A percentile compares a stretch with the other conserved stretches of the same genome.
Evolutionary conservation across 345 rosid species (phyloP).

Genomic region (Eucalyptus erythrocorys): DNA sequence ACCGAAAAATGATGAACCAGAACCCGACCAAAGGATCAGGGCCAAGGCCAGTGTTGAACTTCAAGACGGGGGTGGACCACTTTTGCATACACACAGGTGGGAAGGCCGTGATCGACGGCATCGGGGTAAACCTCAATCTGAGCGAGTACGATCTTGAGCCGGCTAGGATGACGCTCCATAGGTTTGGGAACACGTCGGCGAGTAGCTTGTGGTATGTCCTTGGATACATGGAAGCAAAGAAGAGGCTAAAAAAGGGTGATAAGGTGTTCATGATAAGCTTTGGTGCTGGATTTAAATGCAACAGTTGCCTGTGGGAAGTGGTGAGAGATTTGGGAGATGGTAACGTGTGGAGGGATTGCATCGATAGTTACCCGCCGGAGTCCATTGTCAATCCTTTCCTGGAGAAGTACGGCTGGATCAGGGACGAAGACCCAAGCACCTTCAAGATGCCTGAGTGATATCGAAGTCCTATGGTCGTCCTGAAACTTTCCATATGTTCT

Average conservation of each 20-base stretch:
- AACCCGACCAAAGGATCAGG: not conserved
- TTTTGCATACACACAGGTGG: slow-evolving; percentile 92
- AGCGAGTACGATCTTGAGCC: slow-evolving; percentile 72
- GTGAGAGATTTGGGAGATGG: slow-evolving; percentile 31
- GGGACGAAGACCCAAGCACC: slow-evolving; percentile 50
- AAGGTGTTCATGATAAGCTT: slow-evolving; percentile 61
- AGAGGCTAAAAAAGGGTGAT: slow-evolving; percentile 68
- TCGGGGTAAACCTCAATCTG: slow-evolving; percentile 52
- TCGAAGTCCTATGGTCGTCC: not conserved
- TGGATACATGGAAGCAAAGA: slow-evolving; percentile 85
- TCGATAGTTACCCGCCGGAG: slow-evolving; percentile 60
- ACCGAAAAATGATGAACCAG: slow-evolving; percentile 13
- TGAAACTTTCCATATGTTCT: not conserved
- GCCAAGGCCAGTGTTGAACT: slow-evolving; percentile 24
- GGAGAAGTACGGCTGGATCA: slow-evolving; percentile 91
- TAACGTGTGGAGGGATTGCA: slow-evolving; percentile 56
- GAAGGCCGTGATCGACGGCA: slow-evolving; percentile 89
- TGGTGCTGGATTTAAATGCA: slow-evolving; percentile 83
- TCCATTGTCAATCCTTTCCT: slow-evolving; percentile 59
- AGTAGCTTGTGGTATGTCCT: slow-evolving; percentile 92
- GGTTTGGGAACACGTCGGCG: slow-evolving; percentile 95
- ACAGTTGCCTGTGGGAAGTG: slow-evolving; percentile 78
- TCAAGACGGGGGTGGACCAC: slow-evolving; percentile 78
- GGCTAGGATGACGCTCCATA: slow-evolving; percentile 83
- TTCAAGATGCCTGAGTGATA: slow-evolving; percentile 24